Evolutionary conservation across 371 early-diverging fungal genomes (phyloP).

Genomic region (Dichotomocladium elegans): DNA sequence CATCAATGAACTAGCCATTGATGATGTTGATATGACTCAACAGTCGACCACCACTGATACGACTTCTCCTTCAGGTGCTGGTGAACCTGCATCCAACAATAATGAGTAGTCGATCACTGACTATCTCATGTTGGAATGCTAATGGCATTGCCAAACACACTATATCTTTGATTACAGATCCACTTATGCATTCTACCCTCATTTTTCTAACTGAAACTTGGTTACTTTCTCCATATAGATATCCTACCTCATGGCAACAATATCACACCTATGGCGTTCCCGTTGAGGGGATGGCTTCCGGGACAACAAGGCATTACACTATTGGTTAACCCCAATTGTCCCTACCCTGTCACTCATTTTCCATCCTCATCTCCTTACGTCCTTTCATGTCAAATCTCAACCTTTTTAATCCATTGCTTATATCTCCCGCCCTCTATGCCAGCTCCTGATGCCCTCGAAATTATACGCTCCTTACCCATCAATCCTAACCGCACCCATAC

Average conservation of each 20-base stretch:
- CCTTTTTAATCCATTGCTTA: not conserved
- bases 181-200: not conserved
- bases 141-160: not conserved
- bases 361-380: not conserved
- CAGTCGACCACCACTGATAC: too few species aligned
- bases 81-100: not conserved
- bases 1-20: too few species aligned
- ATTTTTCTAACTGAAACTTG: slow-evolving; percentile 1
- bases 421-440: not conserved
- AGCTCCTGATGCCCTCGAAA: not conserved
- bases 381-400: not conserved
- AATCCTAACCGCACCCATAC: not conserved
- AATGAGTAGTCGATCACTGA: not conserved
- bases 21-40: too few species aligned
- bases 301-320: not conserved
- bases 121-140: not conserved
- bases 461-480: not conserved
- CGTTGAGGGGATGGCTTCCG: too few species aligned
- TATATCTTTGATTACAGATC: not conserved
- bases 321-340: not conserved
- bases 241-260: not conserved
- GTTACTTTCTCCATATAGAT: not conserved
- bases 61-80: too few species aligned
- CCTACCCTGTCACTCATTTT: not conserved
- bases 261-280: not conserved